Evolutionary conservation across 2,329 filamentous ascomycete species (phyloP), one percentile per base, ranked within the genome.

Genomic region (Coniella vitis): DNA sequence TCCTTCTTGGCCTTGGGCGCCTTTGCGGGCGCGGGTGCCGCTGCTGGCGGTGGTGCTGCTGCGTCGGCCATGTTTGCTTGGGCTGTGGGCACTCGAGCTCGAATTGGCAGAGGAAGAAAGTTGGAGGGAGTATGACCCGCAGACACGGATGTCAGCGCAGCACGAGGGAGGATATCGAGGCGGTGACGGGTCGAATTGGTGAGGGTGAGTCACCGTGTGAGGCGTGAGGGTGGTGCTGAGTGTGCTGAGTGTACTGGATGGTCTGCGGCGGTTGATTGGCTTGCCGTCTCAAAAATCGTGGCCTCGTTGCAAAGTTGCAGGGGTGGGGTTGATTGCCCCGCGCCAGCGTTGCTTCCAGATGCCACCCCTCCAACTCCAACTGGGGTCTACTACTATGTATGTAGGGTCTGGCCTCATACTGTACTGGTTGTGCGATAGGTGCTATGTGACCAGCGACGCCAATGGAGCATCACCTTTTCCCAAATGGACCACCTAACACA

Each of bases 1-100:
- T 75, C 75, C 66, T 81, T 78, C 59, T 75, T 62, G 57, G 70
- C 55, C 57, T 64, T 67, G 58, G 60, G 63, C 58, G 59, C 44
- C 40, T 53, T 49, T n/a, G 45, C 22, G 58, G 60, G 63, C 58
- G 59, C 44, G 36, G 49, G 45, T 12, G 45, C 22, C 37, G 51
- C 47, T 38, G 45, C 40, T 4, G 37, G 16, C 12, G 44, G 38
- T 29, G 47, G 22, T 48, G 49, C 43, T 36, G 51, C 48, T 39
- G 48, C 44, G 44, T 51, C 51, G 34, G 48, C 48, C 48, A 51
- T 52, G 32, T 12, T 45, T 34, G 42, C 19, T 29, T 16, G 16
- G 14, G 20, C 12, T 31, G 39, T 22, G n/a, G 19, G 22, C 17
- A 38, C 9, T 31, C 13, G 36, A 14, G 35, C n/a, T 12, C 17